These are phyloP conservation scores for Phytomonas serpens DNA, from an alignment of 208 protist genomes.

Conservation along the genomic window DNA sequence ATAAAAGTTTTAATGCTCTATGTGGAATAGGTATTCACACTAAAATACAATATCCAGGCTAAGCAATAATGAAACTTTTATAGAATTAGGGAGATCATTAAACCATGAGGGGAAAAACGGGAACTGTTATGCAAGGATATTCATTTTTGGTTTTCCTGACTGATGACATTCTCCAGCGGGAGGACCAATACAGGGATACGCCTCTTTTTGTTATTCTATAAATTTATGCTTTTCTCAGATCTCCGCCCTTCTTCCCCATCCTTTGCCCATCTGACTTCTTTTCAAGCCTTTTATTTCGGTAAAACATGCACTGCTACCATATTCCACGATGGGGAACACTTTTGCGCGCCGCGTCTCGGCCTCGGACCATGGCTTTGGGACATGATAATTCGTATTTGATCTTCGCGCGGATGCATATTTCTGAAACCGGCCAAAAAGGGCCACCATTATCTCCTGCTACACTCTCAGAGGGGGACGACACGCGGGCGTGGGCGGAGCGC, in stretches of 20 bases:
- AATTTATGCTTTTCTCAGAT: not conserved
- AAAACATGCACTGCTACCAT: not conserved
- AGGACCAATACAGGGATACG: not conserved
- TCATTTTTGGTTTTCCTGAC: not conserved
- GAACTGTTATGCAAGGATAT: not conserved
- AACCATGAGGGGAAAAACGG: not conserved
- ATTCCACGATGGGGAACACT: not conserved
- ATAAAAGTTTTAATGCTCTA: not conserved
- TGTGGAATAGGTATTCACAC: not conserved
- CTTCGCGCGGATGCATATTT: not conserved
- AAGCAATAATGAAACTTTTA: not conserved
- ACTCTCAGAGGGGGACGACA: constrained; percentile 14
- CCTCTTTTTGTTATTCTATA: not conserved
- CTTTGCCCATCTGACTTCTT: not conserved
- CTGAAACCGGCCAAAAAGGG: not conserved
- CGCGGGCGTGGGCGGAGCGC: constrained; percentile 28
- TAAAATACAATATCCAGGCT: not conserved
- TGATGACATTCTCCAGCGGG: not conserved
- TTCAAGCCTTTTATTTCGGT: not conserved
- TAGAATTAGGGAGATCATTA: not conserved
- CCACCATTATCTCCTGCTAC: not conserved
- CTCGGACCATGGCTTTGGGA: not conserved
- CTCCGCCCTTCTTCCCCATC: not conserved
- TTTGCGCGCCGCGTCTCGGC: not conserved
- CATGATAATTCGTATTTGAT: not conserved